Evolutionary conservation across 2,329 filamentous ascomycete genomes (phyloP).

Genomic region (Trichophyton schoenleinii): DNA sequence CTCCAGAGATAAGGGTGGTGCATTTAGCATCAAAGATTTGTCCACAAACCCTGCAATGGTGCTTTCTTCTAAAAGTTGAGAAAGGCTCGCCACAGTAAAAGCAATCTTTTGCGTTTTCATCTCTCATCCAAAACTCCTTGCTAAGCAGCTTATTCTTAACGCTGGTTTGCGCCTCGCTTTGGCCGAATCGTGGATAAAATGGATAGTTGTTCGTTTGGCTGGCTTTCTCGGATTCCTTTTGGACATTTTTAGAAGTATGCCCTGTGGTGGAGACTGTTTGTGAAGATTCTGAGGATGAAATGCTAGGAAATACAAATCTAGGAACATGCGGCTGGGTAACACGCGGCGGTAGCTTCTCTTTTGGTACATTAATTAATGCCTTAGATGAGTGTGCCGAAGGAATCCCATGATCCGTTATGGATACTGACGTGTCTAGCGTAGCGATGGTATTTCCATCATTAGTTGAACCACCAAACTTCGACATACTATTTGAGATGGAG

Average conservation of each 20-base stretch:
- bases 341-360: constrained; percentile 26
- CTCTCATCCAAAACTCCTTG: constrained; percentile 98
- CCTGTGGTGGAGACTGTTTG: constrained; percentile 32
- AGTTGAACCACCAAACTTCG: constrained; percentile 18
- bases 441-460: constrained; percentile 22
- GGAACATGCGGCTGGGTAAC: constrained; percentile 36
- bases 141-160: constrained; percentile 76
- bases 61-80: constrained; percentile 86
- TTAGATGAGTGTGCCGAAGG: constrained; percentile 20
- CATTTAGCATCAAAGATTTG: constrained; percentile 98
- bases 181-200: constrained; percentile 1
- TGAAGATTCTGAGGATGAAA: constrained; percentile 31
- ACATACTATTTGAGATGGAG: constrained; percentile 21
- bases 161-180: not conserved
- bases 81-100: constrained; percentile 86
- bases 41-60: constrained; percentile 90
- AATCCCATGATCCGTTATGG: constrained; percentile 21
- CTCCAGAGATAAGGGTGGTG: constrained; percentile 77
- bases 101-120: constrained; percentile 95
- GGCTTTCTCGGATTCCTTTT: not conserved
- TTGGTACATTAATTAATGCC: constrained; percentile 17
- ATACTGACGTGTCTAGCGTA: constrained; percentile 19
- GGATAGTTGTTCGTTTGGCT: not conserved
- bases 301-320: constrained; percentile 30
- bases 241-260: not conserved